These are phyloP conservation scores for Coemansia sp. DNA, from an alignment of 192 early-diverging fungal species.

Conservation along the genomic window DNA sequence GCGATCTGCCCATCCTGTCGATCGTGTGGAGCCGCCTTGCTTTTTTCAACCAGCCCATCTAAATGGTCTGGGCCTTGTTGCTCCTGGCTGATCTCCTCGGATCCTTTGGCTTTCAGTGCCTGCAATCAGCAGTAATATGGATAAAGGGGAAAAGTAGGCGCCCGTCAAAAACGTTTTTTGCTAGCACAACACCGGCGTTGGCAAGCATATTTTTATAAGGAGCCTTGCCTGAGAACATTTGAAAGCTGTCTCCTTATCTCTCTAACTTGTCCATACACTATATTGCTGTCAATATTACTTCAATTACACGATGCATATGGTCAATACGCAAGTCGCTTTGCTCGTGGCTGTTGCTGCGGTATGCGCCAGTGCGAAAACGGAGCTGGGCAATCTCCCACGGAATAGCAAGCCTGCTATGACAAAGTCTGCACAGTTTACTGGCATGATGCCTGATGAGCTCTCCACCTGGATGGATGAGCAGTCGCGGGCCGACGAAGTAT, in stretches of 20 bases:
- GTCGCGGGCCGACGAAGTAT: constrained; percentile 5
- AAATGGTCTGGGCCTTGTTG: background rate
- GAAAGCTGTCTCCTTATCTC: background rate
- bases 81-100: background rate
- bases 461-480: constrained; percentile 24
- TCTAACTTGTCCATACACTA: background rate
- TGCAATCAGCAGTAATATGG: background rate
- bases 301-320: background rate
- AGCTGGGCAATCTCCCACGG: background rate
- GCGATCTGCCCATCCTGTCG: constrained; percentile 18
- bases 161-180: background rate
- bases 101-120: background rate
- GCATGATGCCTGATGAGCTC: constrained; percentile 41
- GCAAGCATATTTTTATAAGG: background rate
- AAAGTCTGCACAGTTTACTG: constrained; percentile 17
- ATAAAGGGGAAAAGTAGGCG: background rate
- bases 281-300: background rate
- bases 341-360: background rate
- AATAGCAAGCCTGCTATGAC: background rate
- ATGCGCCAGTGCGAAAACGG: background rate
- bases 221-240: background rate
- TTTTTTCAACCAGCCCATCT: constrained; percentile 17
- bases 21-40: constrained; percentile 46
- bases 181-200: background rate
- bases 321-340: background rate